A percentile compares a stretch with the other conserved stretches of the same genome.
phyloP scores from a whole-genome alignment of 2,329 filamentous ascomycete genomes.

The Alternaria alternata region DNA sequence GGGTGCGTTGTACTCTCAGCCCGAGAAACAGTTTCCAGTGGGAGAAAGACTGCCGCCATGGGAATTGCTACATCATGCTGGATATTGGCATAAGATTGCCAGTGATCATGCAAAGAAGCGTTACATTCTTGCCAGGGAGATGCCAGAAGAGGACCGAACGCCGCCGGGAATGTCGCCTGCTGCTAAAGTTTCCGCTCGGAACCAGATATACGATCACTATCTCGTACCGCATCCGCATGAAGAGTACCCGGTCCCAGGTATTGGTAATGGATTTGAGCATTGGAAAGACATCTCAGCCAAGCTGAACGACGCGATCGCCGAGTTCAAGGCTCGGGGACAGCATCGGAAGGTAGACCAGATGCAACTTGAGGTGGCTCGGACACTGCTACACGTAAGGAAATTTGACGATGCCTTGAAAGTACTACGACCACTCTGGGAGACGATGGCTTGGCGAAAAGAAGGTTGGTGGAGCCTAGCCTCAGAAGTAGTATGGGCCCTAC shows the following conservation, averaged over 20 bases:
- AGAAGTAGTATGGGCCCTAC: constrained; percentile 62
- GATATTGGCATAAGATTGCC: constrained; percentile 67
- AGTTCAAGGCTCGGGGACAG: constrained; percentile 64
- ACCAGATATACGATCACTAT: constrained; percentile 66
- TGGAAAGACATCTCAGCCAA: constrained; percentile 59
- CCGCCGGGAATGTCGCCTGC: constrained; percentile 64
- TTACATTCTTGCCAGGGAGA: constrained; percentile 61
- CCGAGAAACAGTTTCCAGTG: constrained; percentile 60
- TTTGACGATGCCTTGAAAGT: constrained; percentile 62
- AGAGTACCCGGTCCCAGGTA: constrained; percentile 59
- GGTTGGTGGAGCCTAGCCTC: constrained; percentile 67
- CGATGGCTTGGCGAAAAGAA: constrained; percentile 65
- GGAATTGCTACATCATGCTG: constrained; percentile 68
- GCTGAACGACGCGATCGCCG: constrained; percentile 57
- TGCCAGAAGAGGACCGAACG: constrained; percentile 66
- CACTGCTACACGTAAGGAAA: constrained; percentile 59
- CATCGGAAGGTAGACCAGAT: constrained; percentile 63
- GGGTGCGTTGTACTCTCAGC: constrained; percentile 55
- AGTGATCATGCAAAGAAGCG: constrained; percentile 61
- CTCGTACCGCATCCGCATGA: constrained; percentile 66
- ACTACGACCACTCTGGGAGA: constrained; percentile 63
- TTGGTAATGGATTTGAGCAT: constrained; percentile 59
- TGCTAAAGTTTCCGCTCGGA: constrained; percentile 62
- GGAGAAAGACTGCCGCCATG: constrained; percentile 64
- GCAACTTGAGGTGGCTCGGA: constrained; percentile 63